Percentiles rank a stretch among this genome's conserved stretches.
These are phyloP conservation scores for Cordyceps fumosorosea DNA, from an alignment of 2,329 filamentous ascomycete species.

Conservation along the genomic window DNA sequence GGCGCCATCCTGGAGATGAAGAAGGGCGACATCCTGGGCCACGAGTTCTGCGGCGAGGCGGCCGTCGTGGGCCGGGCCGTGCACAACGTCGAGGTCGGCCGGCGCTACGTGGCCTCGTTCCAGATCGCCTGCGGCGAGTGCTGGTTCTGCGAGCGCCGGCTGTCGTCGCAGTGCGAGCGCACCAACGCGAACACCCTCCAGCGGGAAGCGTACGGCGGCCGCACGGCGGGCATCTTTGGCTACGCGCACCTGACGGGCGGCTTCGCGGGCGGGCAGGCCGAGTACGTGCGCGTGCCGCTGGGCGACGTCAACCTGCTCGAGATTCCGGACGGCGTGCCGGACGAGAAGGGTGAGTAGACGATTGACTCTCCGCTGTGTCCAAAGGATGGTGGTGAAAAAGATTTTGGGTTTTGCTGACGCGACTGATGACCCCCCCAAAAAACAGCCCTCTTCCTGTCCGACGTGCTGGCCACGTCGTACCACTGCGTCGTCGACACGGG, in stretches of 20 bases:
- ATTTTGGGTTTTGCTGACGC: too few species aligned
- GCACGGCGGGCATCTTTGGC: conserved; percentile 67
- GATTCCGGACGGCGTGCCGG: conserved; percentile 71
- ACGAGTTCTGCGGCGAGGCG: conserved; percentile 53
- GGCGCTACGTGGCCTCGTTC: conserved; percentile 77
- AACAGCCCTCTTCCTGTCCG: conserved; percentile 64
- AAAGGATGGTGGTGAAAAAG: too few species aligned
- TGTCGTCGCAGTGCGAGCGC: conserved; percentile 72
- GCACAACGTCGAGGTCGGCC: conserved; percentile 49
- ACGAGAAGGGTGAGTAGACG: conserved; percentile 63
- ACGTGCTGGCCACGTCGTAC: conserved; percentile 74
- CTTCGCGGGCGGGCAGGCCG: conserved; percentile 81
- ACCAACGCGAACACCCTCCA: conserved; percentile 68
- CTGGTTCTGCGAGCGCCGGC: conserved; percentile 71
- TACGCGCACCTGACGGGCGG: conserved; percentile 78
- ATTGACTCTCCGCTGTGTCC: too few species aligned
- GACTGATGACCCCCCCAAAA: too few species aligned
- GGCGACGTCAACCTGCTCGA: conserved; percentile 76
- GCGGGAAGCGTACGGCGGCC: conserved; percentile 71
- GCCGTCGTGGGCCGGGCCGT: conserved; percentile 49
- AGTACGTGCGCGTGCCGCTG: conserved; percentile 76
- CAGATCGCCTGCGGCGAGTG: conserved; percentile 73
- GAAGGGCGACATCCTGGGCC: conserved; percentile 61
- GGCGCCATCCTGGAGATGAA: conserved; percentile 50
- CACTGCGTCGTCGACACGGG: conserved; percentile 78